Evolutionary conservation across 2,329 filamentous ascomycete species (phyloP).

Genomic region (Incumbomyces delicatus): DNA sequence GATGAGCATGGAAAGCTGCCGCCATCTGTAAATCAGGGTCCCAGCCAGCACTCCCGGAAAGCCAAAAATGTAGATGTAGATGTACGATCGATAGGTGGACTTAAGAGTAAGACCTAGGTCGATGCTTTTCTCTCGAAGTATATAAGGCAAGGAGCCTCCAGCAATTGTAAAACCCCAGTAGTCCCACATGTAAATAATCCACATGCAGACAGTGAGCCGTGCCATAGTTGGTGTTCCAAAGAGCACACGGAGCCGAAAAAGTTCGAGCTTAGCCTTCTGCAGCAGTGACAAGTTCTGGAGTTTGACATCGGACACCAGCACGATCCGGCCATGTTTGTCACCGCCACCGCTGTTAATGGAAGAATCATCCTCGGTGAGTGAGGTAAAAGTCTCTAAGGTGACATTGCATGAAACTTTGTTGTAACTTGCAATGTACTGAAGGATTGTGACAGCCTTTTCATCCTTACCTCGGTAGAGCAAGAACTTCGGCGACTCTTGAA

Average conservation of each 20-base stretch:
- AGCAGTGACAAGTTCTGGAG: conserved; percentile 22
- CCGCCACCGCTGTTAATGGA: conserved; percentile 5
- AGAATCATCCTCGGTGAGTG: not conserved
- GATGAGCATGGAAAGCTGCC: conserved; percentile 35
- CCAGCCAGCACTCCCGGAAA: conserved; percentile 30
- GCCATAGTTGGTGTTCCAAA: conserved; percentile 34
- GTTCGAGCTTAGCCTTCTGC: conserved; percentile 24
- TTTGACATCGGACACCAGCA: conserved; percentile 26
- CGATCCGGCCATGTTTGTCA: conserved; percentile 20
- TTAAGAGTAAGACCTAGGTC: conserved; percentile 15
- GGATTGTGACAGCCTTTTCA: conserved; percentile 66
- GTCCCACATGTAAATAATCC: conserved; percentile 31
- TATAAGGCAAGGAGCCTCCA: conserved; percentile 33
- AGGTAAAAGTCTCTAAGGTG: conserved; percentile 57
- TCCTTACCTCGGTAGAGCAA: conserved; percentile 67
- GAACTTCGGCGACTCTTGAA: conserved; percentile 81
- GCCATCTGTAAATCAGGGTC: conserved; percentile 31
- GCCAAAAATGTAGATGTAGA: conserved; percentile 29
- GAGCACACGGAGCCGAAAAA: conserved; percentile 25
- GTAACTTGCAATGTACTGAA: conserved; percentile 66
- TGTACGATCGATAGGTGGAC: conserved; percentile 27
- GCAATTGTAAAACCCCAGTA: conserved; percentile 17
- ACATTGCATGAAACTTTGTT: conserved; percentile 64
- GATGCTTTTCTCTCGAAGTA: conserved; percentile 25
- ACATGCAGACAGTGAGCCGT: conserved; percentile 30